Conservation (phyloP, 371 early-diverging fungal species). For the Mortierella sp. region DNA sequence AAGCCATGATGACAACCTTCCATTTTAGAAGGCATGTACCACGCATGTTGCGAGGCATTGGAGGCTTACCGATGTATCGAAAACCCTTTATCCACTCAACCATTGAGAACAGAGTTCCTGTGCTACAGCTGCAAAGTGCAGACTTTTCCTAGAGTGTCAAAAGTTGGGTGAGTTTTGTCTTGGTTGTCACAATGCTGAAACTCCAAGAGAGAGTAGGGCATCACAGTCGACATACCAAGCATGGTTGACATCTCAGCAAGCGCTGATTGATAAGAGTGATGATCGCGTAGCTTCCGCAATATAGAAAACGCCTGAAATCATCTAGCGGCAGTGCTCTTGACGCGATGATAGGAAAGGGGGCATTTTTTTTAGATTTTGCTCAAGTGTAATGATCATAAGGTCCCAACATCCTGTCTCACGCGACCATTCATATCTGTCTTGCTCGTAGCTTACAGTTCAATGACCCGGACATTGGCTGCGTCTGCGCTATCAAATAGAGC, state of each 20-base stretch:
- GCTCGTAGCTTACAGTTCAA: conserved; percentile 74
- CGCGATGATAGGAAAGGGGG: background rate
- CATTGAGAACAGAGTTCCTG: conserved; percentile 60
- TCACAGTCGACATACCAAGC: conserved; percentile 60
- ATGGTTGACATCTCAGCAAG: conserved; percentile 67
- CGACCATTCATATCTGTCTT: background rate
- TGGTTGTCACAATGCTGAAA: too few species aligned
- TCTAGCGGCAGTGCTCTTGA: conserved; percentile 74
- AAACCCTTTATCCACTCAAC: conserved; percentile 60
- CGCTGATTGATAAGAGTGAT: conserved; percentile 80
- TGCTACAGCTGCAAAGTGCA: conserved; percentile 54
- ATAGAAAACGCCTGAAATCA: conserved; percentile 83
- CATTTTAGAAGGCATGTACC: too few species aligned
- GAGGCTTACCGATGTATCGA: conserved; percentile 58
- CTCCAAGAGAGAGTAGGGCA: too few species aligned
- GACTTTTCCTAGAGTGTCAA: conserved; percentile 51
- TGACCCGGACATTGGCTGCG: conserved; percentile 74
- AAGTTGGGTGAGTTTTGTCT: too few species aligned
- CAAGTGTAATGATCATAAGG: too few species aligned
- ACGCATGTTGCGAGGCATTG: background rate
- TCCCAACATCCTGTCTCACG: background rate
- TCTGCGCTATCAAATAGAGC: conserved; percentile 81
- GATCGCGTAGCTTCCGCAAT: conserved; percentile 75
- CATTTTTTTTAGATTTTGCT: background rate
- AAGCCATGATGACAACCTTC: too few species aligned